Evolutionary conservation across 1,284 basidiomycete species (phyloP).

Genomic region (Marasmius fiardii): DNA sequence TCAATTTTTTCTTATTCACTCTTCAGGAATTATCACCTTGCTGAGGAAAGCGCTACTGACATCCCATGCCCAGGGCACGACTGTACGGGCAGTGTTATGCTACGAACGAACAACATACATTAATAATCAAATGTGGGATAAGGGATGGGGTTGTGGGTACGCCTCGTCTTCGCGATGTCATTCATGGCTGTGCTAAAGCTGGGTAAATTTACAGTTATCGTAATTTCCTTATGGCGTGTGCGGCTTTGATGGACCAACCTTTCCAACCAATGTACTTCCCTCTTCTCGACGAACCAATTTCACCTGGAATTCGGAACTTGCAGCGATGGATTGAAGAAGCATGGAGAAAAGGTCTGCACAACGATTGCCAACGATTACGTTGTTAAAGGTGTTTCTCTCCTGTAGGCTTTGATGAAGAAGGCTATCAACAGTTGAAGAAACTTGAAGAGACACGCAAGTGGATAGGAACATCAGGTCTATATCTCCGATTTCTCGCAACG

Average conservation of each 20-base stretch:
- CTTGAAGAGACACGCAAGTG: slow-evolving; percentile 67
- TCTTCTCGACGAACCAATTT: slow-evolving; percentile 49
- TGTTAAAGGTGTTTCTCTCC: not conserved
- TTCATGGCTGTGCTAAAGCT: not conserved
- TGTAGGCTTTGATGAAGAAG: slow-evolving; percentile 72
- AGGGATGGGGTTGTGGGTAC: slow-evolving; percentile 74
- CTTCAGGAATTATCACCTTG: slow-evolving; percentile 63
- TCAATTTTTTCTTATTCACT: slow-evolving; percentile 2
- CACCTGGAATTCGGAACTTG: slow-evolving; percentile 70
- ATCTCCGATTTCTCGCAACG: slow-evolving; percentile 9
- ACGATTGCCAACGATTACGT: not conserved
- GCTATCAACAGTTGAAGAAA: slow-evolving; percentile 56
- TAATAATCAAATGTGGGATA: slow-evolving; percentile 52
- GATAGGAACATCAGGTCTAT: slow-evolving; percentile 75
- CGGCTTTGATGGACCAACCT: slow-evolving; percentile 65
- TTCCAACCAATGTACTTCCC: slow-evolving; percentile 57
- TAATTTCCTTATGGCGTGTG: slow-evolving; percentile 81
- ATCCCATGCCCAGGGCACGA: slow-evolving; percentile 49
- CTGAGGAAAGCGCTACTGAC: slow-evolving; percentile 54
- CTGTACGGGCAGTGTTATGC: slow-evolving; percentile 64
- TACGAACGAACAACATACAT: slow-evolving; percentile 62
- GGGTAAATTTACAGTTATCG: slow-evolving; percentile 58
- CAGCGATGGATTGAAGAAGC: slow-evolving; percentile 79
- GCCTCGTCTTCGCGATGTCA: slow-evolving; percentile 15
- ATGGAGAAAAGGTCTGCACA: slow-evolving; percentile 59